Evolutionary conservation across 495 filamentous ascomycete genomes (phyloP), one percentile per base, ranked within the genome.

Genomic region (Aspergillus nanangensis): DNA sequence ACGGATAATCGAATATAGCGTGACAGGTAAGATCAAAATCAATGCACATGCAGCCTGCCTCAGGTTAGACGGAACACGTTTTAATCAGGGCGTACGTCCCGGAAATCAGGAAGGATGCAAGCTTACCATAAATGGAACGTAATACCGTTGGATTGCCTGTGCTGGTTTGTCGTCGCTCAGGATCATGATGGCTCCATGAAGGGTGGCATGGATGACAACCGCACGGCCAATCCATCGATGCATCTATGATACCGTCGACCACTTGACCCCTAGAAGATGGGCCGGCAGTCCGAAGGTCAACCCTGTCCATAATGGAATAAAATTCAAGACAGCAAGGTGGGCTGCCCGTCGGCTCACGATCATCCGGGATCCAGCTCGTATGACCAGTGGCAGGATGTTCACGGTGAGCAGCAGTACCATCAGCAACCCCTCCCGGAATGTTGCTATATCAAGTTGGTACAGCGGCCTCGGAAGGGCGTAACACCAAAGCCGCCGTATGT

Each of bases 281-380:
- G 42, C 49, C 1, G 38, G 49, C 20, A 52, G 38, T 8, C 49
- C 36, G 22, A 52, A 52, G 31, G 32, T 47, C 19, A 45, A 36
- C 21, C 49, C 37, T 3, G 37, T 34, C 25, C 43, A 52, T 14
- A 52, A 35, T 22, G 37, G 42, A 36, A 38, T 42, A 37, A 51
- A 9, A 32, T 51, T 43, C 20, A 51, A 38, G 17, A 51, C 35
- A 4, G 48, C 48, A 18, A 51, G 17, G 20, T 23, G 29, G 7
- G 32, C 48, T 19, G 48, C 21, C 9, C 33, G 32, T 27, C 34
- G 32, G 5, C 39, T 33, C 10, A 27, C 20, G 15, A 4, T 18
- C 4, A 20, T 20, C 35, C 25, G 11, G 25, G 7, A 5, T 5
- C 11, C 7, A 29, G 25, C 11, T 5, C 7, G 7, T 7, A 29